Base-by-base conservation (phyloP, 176 grass and related monocot genomes). In the Alloteropsis semialata region DNA sequence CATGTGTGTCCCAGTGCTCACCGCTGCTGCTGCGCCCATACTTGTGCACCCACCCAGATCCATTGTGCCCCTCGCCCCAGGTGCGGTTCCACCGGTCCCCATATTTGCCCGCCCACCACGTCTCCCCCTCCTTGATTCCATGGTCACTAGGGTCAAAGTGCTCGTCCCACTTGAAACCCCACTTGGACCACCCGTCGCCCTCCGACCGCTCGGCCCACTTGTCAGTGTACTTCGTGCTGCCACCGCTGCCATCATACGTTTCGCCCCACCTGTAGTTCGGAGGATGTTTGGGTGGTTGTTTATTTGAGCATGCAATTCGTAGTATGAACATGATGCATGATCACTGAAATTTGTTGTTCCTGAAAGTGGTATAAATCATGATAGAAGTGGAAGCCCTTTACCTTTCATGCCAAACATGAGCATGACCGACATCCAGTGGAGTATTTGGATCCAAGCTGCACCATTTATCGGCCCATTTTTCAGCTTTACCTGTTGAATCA, bases 381-480 rank as follows among this genome's bases (percentile, higher is more conserved):
- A 43, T 32, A 37, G 18, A 16, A 11, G 32, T 38, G 19, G 37
- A 19, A 82, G 69, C 16, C 78, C 84, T 84, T 84, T 90, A 92
- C 96, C 96, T 99, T 86, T 99, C 96, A 78, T 99, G 96, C 96
- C 96, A 99, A 77, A 99, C 89, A 90, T 99, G 96, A 92, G 96
- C 96, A 87, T 99, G 96, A 15, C 96, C 96, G 80, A 82, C 85
- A 86, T 93, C 93, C 74, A 99, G 81, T 7, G 88, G 91, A 5
- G 89, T 99, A 33, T 78, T 86, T 63, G 93, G 96, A 84, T 99
- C 91, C 83, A 96, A 93, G 78, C 84, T 90, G 61, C 96, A 99
- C 96, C 96, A 99, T 84, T 99, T 99, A 58, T 99, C 89, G 16
- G 96, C 96, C 89, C 91, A 96, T 71, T 96, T 99, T 30, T 93